Percentiles rank a stretch among this genome's conserved stretches.
Conservation (phyloP, 305 asterid genomes). For the Solanum hybrid region DNA sequence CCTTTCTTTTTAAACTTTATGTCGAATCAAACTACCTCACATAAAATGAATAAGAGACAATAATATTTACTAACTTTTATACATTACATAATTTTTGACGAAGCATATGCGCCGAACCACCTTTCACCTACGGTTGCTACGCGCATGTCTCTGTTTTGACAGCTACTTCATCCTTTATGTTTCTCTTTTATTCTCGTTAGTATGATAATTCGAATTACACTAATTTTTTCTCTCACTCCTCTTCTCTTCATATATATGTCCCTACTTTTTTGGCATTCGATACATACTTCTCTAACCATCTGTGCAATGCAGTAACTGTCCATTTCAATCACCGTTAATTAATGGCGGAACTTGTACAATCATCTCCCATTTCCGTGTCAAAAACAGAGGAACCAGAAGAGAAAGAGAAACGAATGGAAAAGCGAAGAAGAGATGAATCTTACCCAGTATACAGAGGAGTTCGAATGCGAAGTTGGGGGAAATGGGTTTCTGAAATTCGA, state of each 20-base stretch:
- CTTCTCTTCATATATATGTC: background rate
- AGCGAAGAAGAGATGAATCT: background rate
- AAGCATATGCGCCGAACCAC: background rate
- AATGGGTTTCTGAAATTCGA: conserved; percentile 72
- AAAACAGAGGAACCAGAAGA: background rate
- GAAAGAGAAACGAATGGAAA: background rate
- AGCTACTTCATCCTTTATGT: background rate
- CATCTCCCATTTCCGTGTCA: background rate
- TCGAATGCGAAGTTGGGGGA: conserved; percentile 72
- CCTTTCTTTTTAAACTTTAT: too few species aligned
- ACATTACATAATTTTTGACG: too few species aligned
- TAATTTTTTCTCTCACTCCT: background rate
- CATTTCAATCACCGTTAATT: background rate
- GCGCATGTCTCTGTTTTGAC: too few species aligned
- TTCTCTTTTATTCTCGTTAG: background rate
- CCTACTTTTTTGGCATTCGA: background rate
- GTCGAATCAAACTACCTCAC: too few species aligned
- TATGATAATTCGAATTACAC: background rate
- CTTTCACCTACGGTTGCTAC: background rate
- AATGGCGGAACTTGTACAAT: background rate
- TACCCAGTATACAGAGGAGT: conserved; percentile 56
- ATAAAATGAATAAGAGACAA: too few species aligned
- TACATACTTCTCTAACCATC: background rate
- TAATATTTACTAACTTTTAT: too few species aligned
- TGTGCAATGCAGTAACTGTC: background rate